Conservation (phyloP, 306 rosid genomes). For the Lathyrus sativus region DNA sequence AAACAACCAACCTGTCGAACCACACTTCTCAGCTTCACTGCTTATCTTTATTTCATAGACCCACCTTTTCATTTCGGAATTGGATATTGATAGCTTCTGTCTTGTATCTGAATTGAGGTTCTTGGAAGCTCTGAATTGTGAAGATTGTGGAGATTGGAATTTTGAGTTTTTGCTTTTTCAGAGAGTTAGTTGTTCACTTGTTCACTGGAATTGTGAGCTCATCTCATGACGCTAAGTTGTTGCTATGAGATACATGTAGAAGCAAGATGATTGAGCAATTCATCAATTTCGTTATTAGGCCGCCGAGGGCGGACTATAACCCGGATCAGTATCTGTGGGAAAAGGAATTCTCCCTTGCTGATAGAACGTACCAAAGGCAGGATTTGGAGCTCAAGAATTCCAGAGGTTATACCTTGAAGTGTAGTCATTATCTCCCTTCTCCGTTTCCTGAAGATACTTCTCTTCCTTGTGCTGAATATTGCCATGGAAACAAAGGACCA, state of each 20-base stretch:
- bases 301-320: conserved; percentile 97
- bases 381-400: conserved; percentile 94
- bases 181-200: conserved; percentile 15
- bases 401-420: conserved; percentile 76
- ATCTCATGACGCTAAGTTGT: conserved; percentile 61
- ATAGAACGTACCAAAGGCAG: conserved; percentile 82
- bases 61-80: conserved; percentile 39
- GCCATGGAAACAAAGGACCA: conserved; percentile 99
- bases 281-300: conserved; percentile 94
- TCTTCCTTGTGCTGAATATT: conserved; percentile 94
- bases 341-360: conserved; percentile 84
- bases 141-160: conserved; percentile 13
- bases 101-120: conserved; percentile 23
- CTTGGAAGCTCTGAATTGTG: conserved; percentile 16
- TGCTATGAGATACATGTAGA: conserved; percentile 42
- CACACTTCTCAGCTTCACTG: neutral
- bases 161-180: conserved; percentile 37
- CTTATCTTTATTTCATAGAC: neutral
- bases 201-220: conserved; percentile 31
- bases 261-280: conserved; percentile 92
- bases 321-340: conserved; percentile 99
- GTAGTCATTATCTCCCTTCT: conserved; percentile 92
- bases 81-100: conserved; percentile 1
- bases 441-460: conserved; percentile 77
- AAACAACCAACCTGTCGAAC: too few species aligned